A percentile compares a stretch with the other conserved stretches of the same genome.
These are phyloP conservation scores for Bryopsis sp. DNA, from an alignment of 139 green algal genomes.

Conservation along the genomic window DNA sequence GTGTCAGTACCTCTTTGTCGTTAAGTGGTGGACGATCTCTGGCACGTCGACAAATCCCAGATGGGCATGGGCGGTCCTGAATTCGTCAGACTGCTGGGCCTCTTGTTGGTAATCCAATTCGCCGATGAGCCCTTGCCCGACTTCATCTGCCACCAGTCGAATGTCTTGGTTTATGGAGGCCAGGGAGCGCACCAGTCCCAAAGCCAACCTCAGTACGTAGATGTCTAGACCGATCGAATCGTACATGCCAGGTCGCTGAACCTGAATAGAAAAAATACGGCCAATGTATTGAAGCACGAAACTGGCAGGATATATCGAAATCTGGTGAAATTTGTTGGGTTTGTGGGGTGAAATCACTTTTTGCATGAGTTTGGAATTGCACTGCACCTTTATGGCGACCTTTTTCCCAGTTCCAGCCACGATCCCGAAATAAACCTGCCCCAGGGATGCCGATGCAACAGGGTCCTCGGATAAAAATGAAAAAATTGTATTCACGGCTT, in stretches of 20 bases:
- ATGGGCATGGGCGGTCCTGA: slow-evolving; percentile 22
- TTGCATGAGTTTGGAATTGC: no score
- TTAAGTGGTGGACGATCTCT: slow-evolving; percentile 17
- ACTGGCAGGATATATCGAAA: no score
- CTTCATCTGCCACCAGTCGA: slow-evolving; percentile 25
- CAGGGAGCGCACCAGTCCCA: slow-evolving; percentile 19
- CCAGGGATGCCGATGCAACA: slow-evolving; percentile 74
- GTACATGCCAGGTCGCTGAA: slow-evolving; percentile 73
- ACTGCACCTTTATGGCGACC: slow-evolving; percentile 96
- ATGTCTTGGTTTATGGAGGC: slow-evolving; percentile 30
- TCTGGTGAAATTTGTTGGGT: no score
- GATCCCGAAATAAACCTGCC: slow-evolving; percentile 80
- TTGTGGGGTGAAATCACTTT: no score
- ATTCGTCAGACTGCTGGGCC: slow-evolving; percentile 30
- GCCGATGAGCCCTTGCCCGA: slow-evolving; percentile 26
- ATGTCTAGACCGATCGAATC: slow-evolving; percentile 85
- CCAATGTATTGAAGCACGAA: no score
- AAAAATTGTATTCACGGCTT: slow-evolving; percentile 49
- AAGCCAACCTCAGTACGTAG: slow-evolving; percentile 40
- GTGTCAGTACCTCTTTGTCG: slow-evolving; percentile 18
- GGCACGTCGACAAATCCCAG: slow-evolving; percentile 24
- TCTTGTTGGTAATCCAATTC: slow-evolving; percentile 45
- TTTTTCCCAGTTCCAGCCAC: slow-evolving; percentile 58
- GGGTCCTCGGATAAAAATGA: slow-evolving; percentile 49
- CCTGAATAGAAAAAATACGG: no score